These are phyloP conservation scores for Vicia villosa DNA, from an alignment of 306 rosid species.

Conservation along the genomic window DNA sequence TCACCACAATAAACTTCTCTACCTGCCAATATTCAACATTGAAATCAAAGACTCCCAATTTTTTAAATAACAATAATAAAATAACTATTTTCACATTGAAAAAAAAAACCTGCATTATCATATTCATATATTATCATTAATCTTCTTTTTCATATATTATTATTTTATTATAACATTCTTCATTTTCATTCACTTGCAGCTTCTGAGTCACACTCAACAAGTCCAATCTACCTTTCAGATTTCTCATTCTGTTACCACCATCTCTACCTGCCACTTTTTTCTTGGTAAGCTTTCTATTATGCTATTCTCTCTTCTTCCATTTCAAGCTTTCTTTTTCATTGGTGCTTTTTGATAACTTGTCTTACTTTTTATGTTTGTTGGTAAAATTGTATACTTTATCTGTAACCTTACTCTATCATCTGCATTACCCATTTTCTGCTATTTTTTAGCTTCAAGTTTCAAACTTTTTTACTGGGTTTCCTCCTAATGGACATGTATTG, in stretches of 20 bases:
- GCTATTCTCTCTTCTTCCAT: conserved; percentile 3
- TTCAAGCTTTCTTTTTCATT: conserved; percentile 28
- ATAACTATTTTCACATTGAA: not conserved
- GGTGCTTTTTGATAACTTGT: not conserved
- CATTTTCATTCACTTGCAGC: conserved; percentile 1
- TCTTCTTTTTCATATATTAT: not conserved
- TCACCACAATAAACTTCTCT: not conserved
- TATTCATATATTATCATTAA: not conserved
- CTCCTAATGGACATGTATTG: not conserved
- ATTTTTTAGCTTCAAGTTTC: conserved; percentile 34
- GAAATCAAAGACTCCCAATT: not conserved
- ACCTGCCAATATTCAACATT: not conserved
- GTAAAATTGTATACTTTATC: conserved; percentile 16
- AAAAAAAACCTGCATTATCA: not conserved
- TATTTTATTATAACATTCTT: not conserved
- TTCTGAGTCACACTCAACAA: conserved; percentile 16
- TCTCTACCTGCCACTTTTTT: conserved; percentile 8
- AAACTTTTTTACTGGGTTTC: conserved; percentile 10
- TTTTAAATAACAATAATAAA: not conserved
- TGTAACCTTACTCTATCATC: conserved; percentile 22
- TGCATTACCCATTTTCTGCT: conserved; percentile 46
- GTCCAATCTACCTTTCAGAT: not conserved
- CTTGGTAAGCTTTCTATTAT: conserved; percentile 6
- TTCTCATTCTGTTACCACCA: not conserved
- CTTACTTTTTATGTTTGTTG: conserved; percentile 11